Conservation (phyloP, 75 land plant species). For the Ceratopteris richardii region DNA sequence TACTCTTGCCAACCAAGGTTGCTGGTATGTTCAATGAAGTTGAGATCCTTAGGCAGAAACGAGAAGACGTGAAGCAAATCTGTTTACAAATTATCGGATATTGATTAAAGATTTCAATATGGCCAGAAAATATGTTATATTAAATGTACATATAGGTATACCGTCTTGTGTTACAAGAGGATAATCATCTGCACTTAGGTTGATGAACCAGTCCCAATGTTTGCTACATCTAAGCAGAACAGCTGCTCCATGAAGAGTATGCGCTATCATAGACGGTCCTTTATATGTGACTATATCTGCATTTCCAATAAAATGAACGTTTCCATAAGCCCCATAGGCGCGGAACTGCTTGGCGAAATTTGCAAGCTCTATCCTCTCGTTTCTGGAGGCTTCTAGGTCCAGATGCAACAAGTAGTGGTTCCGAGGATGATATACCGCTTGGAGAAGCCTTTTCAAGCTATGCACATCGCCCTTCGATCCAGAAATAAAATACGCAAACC, state of each 20-base stretch:
- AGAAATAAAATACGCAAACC: constrained; percentile 70
- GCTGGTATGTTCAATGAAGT: constrained; percentile 70
- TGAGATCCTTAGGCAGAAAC: constrained; percentile 61
- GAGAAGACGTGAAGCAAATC: constrained; percentile 65
- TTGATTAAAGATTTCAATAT: neutral
- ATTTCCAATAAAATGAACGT: constrained; percentile 68
- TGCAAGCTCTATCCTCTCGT: constrained; percentile 56
- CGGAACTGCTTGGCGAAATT: constrained; percentile 34
- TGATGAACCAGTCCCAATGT: constrained; percentile 94
- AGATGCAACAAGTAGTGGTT: constrained; percentile 77
- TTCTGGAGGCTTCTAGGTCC: constrained; percentile 55
- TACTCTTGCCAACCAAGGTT: constrained; percentile 71
- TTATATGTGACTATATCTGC: constrained; percentile 57
- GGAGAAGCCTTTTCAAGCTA: constrained; percentile 44
- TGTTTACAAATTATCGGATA: constrained; percentile 11
- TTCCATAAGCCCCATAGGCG: constrained; percentile 30
- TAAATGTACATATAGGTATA: constrained; percentile 14
- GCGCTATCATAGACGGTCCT: constrained; percentile 75
- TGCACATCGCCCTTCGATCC: constrained; percentile 57
- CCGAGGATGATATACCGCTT: constrained; percentile 70
- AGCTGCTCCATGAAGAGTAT: constrained; percentile 62
- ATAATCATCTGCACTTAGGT: constrained; percentile 82
- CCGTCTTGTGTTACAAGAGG: constrained; percentile 92
- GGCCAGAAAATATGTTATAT: neutral
- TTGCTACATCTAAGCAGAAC: constrained; percentile 47